phyloP scores from a whole-genome alignment of 2,329 filamentous ascomycete genomes.

The Fonsecaea pedrosoi region DNA sequence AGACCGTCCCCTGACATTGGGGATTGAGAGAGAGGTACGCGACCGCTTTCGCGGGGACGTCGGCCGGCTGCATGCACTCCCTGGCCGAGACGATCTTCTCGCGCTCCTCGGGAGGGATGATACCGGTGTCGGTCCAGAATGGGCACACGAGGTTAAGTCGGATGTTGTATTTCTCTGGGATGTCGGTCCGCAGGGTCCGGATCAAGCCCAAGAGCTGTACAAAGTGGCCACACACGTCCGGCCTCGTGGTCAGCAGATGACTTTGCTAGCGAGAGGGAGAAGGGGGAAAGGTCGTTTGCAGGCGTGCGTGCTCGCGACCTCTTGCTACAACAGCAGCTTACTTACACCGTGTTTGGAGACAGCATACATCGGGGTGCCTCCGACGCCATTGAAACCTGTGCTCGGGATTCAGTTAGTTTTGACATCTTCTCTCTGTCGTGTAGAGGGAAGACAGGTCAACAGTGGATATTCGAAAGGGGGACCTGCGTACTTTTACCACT shows the following conservation, averaged over 20 bases:
- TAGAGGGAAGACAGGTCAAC: too few species aligned
- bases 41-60: not conserved
- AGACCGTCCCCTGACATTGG: not conserved
- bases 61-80: not conserved
- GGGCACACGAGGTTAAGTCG: not conserved
- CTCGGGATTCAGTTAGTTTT: too few species aligned
- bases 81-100: not conserved
- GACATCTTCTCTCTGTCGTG: too few species aligned
- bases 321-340: not conserved
- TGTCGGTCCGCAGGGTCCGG: not conserved
- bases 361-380: not conserved
- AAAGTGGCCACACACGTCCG: not conserved
- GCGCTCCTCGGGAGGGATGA: not conserved
- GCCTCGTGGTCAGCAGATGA: not conserved
- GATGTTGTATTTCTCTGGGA: not conserved
- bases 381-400: not conserved
- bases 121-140: not conserved
- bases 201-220: not conserved
- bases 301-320: too few species aligned
- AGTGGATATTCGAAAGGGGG: too few species aligned
- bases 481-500: not conserved
- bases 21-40: not conserved
- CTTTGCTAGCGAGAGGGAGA: not conserved
- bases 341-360: not conserved
- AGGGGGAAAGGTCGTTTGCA: too few species aligned